phyloP scores from a whole-genome alignment of 495 filamentous ascomycete genomes.

The Schizothecium vesticola region DNA sequence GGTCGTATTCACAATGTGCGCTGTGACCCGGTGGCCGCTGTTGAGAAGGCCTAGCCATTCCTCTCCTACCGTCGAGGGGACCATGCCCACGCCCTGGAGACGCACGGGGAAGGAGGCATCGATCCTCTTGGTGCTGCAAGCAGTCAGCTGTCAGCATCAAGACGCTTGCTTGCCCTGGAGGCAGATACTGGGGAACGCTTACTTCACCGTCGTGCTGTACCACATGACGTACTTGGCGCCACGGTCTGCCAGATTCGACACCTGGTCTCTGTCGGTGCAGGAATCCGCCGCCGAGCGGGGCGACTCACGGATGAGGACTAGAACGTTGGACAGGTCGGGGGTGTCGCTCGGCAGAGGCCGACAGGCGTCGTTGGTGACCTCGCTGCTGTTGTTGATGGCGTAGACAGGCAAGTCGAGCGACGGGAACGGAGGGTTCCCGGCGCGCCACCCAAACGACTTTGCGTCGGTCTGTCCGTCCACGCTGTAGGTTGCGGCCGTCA shows the following conservation, averaged over 20 bases:
- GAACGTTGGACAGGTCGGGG: constrained; percentile 41
- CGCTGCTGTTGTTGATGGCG: constrained; percentile 36
- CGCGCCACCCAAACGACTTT: constrained; percentile 24
- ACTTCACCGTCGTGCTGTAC: constrained; percentile 33
- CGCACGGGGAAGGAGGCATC: neutral
- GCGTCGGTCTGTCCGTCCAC: constrained; percentile 17
- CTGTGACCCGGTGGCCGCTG: constrained; percentile 26
- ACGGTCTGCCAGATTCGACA: constrained; percentile 36
- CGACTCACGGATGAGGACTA: constrained; percentile 40
- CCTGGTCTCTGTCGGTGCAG: constrained; percentile 40
- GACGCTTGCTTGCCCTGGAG: no score
- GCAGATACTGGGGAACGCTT: no score
- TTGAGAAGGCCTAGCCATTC: constrained; percentile 31
- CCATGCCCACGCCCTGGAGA: constrained; percentile 18
- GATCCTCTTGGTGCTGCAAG: neutral
- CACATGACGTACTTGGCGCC: constrained; percentile 48
- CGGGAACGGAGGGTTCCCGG: constrained; percentile 29
- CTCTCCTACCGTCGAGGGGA: constrained; percentile 34
- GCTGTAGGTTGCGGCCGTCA: constrained; percentile 27
- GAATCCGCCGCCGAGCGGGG: neutral
- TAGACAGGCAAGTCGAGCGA: constrained; percentile 39
- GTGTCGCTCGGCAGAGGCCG: constrained; percentile 29
- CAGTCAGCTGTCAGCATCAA: constrained; percentile 4
- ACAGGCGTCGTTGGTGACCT: constrained; percentile 36
- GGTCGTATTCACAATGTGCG: constrained; percentile 31